Evolutionary conservation across 2,329 filamentous ascomycete genomes (phyloP).

Genomic region (Dactylella cylindrospora): DNA sequence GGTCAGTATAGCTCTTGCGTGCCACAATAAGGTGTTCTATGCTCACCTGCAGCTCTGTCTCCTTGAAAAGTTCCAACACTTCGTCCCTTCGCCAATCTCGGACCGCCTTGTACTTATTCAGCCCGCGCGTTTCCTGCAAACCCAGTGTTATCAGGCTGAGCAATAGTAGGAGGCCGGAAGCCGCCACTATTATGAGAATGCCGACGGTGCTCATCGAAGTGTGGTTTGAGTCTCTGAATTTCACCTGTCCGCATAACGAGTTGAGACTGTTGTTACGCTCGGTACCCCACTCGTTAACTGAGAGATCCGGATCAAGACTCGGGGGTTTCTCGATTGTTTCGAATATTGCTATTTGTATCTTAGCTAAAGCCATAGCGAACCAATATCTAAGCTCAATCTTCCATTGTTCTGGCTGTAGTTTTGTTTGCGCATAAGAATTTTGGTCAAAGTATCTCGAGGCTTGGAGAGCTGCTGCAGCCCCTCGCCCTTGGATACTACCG

Average conservation of each 20-base stretch:
- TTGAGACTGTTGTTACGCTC: neutral
- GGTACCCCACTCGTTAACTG: neutral
- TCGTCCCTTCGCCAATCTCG: neutral
- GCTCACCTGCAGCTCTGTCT: conserved; percentile 1
- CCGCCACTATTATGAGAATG: neutral
- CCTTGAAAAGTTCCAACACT: neutral
- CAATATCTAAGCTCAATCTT: neutral
- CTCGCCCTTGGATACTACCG: neutral
- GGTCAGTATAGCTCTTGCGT: no score
- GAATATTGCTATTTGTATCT: conserved; percentile 1
- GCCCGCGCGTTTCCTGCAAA: neutral
- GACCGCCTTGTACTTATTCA: neutral
- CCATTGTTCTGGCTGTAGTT: conserved; percentile 11
- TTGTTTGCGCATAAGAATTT: neutral
- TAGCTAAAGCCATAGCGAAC: conserved; percentile 6
- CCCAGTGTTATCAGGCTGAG: neutral
- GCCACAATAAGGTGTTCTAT: no score
- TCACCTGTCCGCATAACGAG: neutral
- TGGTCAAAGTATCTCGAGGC: neutral
- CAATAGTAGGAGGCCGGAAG: neutral
- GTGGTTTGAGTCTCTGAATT: conserved; percentile 10
- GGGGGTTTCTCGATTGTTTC: conserved; percentile 1
- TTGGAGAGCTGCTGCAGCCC: neutral
- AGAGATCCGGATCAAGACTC: neutral
- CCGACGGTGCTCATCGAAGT: conserved; percentile 6